Base-by-base conservation (phyloP, 352 stramenopile genomes). In the Globisporangium orthogonon region DNA sequence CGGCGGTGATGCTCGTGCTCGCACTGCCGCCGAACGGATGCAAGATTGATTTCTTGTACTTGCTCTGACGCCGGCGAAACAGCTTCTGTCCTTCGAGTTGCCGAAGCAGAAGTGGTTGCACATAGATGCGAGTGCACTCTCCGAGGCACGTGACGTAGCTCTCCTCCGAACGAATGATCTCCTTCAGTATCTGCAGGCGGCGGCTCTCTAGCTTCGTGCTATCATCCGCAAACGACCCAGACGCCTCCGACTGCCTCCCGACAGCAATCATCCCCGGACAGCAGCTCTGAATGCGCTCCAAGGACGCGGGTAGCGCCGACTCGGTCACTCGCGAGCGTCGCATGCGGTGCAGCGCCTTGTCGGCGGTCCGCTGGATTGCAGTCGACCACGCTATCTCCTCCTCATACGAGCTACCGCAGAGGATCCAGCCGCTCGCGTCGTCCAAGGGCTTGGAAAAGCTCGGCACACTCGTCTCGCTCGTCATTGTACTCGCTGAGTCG, bases 111-210 rank as follows among this genome's bases (percentile, higher is more conserved):
- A 95, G 61, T 29, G 85, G 85, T 50, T 93, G 83, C 18, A 95
- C 83, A 54, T 89, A 95, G 7, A 91, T 58, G 5, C 76, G 84
- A 51, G 92, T 92, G 61, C 85, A 95, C 40, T 93, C 79, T n/a
- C 81, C 76, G 13, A 95, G 56, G 35, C 82, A 90, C 46, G 80
- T 73, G 15, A 95, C 82, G 50, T 93, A 95, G 61, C 77, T 89
- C 52, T 93, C 77, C 63, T 94, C 85, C 0, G 85, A 89, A 9
- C 82, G 85, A 41, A 91, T 83, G 30, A 92, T 84, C 54, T 93
- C 83, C 52, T 89, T 90, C 46, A 94, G 68, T 54, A 92, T 94
- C 37, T 91, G 78, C 29, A 77, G 68, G 7, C 84, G 71, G 2
- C 78, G 76, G 28, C 76, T 74, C 58, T 94, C 84, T 18, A 77